phyloP scores from a whole-genome alignment of 1,284 basidiomycete genomes.

The Puccinia hordei region DNA sequence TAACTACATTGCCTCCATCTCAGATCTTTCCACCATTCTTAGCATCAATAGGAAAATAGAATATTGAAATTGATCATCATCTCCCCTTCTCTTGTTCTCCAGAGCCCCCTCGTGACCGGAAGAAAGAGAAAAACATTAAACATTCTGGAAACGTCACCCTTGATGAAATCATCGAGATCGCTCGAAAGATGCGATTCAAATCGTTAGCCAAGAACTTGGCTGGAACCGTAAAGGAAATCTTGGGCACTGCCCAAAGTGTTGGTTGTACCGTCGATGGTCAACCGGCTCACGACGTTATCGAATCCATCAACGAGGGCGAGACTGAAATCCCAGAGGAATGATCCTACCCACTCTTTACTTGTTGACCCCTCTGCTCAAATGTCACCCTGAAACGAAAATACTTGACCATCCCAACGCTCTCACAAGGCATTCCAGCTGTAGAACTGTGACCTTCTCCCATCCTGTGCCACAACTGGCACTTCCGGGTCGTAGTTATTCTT shows the following conservation, averaged over 20 bases:
- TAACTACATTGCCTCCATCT: not conserved
- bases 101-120: constrained; percentile 98
- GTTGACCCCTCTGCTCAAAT: not conserved
- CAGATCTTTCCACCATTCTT: too few relatives aligned
- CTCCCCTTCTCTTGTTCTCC: constrained; percentile 50
- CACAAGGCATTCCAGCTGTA: too few relatives aligned
- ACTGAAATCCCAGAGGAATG: constrained; percentile 93
- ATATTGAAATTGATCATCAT: too few relatives aligned
- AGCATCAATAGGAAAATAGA: too few relatives aligned
- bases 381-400: not conserved
- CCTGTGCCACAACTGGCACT: too few relatives aligned
- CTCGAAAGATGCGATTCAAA: constrained; percentile 93
- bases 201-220: constrained; percentile 90
- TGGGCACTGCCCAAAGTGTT: constrained; percentile 71
- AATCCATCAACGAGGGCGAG: constrained; percentile 92
- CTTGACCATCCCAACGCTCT: not conserved
- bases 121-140: constrained; percentile 99
- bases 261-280: constrained; percentile 96
- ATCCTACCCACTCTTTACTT: constrained; percentile 50
- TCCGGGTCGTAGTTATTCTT: too few relatives aligned
- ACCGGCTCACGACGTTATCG: constrained; percentile 92
- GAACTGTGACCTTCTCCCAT: too few relatives aligned
- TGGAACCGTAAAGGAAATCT: constrained; percentile 75
- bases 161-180: constrained; percentile 93
- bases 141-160: constrained; percentile 93